Base-by-base conservation (phyloP, 2,329 filamentous ascomycete species). In the Myriosclerotinia duriaeana region DNA sequence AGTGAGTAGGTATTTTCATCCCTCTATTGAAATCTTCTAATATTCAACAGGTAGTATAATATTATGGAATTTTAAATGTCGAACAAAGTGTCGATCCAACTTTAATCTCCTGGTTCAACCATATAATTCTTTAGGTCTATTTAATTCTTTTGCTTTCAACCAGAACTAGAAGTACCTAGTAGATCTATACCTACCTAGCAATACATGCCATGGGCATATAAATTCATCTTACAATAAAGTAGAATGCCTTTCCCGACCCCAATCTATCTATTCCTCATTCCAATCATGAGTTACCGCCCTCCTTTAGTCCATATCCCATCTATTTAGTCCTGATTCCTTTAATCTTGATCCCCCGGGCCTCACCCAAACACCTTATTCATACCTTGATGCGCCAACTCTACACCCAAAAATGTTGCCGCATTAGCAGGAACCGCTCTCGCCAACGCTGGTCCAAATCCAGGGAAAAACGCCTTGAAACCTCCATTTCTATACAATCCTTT, bases 381-480 rank as follows among this genome's bases (percentile, higher is more conserved):
- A 55, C 88, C 88, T 79, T 91, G 88, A 76, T 95, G 91, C 53
- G 91, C 91, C 77, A 94, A 78, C 81, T 95, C 91, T 9, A 95
- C 91, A 14, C 91, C 91, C 74, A 93, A 79, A 75, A 99, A 99
- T 2, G 95, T 98, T 42, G 95, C 95, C 2, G 95, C 95, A 77
- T 99, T 99, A 12, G 95, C 95, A 8, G 95, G 95, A 53, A 98
- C 93, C 5, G 95, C 95, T 79, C 95, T 88, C 14, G 93, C 90
- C 77, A 99, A 84, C 3, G 95, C 95, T 2, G 95, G 95, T 0
- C 92, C 94, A 73, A 99, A 93, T 34, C 95, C 95, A 7, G 95
- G 95, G 86, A 99, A 99, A 82, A 99, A 99, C 2, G 95, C 93
- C 80, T 89, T 93, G 75, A 91, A 78, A 5, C 95, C 95, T 42